A percentile compares a stretch with the other conserved stretches of the same genome.
Conservation (phyloP, 2,329 filamentous ascomycete genomes). For the Penicillium sp. region DNA sequence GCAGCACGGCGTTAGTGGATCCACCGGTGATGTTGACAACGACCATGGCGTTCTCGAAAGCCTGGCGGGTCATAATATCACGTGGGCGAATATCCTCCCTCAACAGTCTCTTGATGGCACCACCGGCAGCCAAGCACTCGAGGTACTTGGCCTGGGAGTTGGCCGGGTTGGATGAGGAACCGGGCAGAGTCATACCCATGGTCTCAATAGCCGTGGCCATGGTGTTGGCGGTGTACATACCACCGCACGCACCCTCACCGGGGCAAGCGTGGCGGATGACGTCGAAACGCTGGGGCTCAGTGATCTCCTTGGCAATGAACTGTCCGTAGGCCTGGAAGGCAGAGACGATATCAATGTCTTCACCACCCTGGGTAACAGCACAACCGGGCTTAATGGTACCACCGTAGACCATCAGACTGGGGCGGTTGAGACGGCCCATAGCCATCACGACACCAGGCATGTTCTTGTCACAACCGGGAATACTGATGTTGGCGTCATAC, state of each 20-base stretch:
- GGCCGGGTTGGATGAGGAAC: slow-evolving; percentile 77
- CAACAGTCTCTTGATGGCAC: slow-evolving; percentile 72
- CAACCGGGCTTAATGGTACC: slow-evolving; percentile 92
- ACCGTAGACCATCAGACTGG: slow-evolving; percentile 96
- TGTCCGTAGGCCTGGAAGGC: slow-evolving; percentile 98
- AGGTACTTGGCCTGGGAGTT: slow-evolving; percentile 69
- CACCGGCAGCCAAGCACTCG: slow-evolving; percentile 71
- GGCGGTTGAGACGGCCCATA: slow-evolving; percentile 92
- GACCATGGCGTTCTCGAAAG: slow-evolving; percentile 84
- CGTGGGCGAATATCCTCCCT: slow-evolving; percentile 74
- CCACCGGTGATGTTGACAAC: slow-evolving; percentile 80
- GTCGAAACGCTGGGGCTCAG: slow-evolving; percentile 87
- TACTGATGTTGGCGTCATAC: slow-evolving; percentile 96
- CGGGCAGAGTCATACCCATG: slow-evolving; percentile 77
- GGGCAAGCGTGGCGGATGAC: slow-evolving; percentile 92
- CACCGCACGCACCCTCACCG: slow-evolving; percentile 78
- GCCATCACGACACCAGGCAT: slow-evolving; percentile 93
- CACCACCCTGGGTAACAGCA: slow-evolving; percentile 69
- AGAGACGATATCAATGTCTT: slow-evolving; percentile 87
- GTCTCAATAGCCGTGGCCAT: slow-evolving; percentile 74
- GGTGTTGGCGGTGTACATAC: slow-evolving; percentile 80
- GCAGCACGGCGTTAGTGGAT: slow-evolving; percentile 82
- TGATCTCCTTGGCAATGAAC: slow-evolving; percentile 88
- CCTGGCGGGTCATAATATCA: slow-evolving; percentile 76
- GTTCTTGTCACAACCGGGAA: slow-evolving; percentile 99